Evolutionary conservation across 495 filamentous ascomycete species (phyloP).

Genomic region (Hypoxylon rickii): DNA sequence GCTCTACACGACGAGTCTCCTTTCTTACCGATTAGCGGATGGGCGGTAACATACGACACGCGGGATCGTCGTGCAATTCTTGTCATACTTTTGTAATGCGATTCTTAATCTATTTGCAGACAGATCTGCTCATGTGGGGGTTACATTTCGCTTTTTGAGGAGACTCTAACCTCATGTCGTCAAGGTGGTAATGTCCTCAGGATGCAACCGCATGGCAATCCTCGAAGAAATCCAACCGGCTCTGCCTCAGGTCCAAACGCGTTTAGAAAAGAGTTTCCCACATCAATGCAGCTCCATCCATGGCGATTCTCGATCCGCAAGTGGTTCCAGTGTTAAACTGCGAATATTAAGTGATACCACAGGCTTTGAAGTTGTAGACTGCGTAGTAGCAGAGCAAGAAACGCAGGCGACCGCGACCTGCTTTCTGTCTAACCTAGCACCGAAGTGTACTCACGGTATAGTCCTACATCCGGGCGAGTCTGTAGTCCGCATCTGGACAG

Average conservation of each 20-base stretch:
- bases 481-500: slow-evolving; percentile 3
- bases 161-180: slow-evolving; percentile 28
- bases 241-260: too few species aligned
- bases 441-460: background rate
- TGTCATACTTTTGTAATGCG: slow-evolving; percentile 11
- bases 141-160: slow-evolving; percentile 29
- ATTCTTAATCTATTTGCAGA: slow-evolving; percentile 24
- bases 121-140: slow-evolving; percentile 21
- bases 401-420: background rate
- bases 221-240: slow-evolving; percentile 1
- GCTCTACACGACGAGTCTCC: background rate
- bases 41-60: slow-evolving; percentile 1
- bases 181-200: slow-evolving; percentile 10
- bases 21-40: background rate
- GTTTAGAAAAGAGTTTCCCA: slow-evolving; percentile 13
- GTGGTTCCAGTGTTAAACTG: background rate
- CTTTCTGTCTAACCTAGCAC: slow-evolving; percentile 4
- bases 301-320: background rate
- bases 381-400: background rate
- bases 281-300: background rate
- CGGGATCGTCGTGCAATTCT: slow-evolving; percentile 14
- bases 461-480: slow-evolving; percentile 5
- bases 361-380: slow-evolving; percentile 2
- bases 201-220: slow-evolving; percentile 22
- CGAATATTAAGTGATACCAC: slow-evolving; percentile 2